These are phyloP conservation scores for Arthrinium phaeospermum DNA, from an alignment of 2,329 filamentous ascomycete species.

Conservation along the genomic window DNA sequence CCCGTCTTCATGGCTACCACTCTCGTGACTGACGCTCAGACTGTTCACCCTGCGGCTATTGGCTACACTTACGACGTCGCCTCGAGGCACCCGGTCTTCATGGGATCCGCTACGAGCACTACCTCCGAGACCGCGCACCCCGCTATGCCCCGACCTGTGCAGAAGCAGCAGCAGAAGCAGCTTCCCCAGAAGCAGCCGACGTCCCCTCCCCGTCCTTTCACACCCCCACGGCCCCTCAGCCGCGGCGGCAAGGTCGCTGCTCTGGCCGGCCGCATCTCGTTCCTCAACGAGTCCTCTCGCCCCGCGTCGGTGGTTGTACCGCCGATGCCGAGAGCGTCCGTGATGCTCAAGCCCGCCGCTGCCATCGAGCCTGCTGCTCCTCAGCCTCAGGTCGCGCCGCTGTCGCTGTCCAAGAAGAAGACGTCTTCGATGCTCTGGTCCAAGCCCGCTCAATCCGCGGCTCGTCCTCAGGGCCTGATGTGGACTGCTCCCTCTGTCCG, in stretches of 20 bases:
- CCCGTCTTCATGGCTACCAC: constrained; percentile 40
- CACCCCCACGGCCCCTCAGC: constrained; percentile 5
- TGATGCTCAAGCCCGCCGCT: constrained; percentile 1
- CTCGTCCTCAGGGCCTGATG: constrained; percentile 11
- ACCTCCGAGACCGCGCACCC: constrained; percentile 32
- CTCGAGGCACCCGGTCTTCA: constrained; percentile 40
- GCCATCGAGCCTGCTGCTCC: neutral
- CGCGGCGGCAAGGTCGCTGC: constrained; percentile 13
- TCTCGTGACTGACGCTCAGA: constrained; percentile 30
- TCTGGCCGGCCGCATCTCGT: constrained; percentile 11
- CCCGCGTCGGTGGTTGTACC: neutral
- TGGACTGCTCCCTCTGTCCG: constrained; percentile 24
- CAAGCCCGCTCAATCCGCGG: constrained; percentile 19
- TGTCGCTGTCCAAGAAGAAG: neutral
- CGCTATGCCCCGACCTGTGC: constrained; percentile 26
- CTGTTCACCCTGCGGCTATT: constrained; percentile 40
- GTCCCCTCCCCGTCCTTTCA: neutral
- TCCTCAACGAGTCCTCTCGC: neutral
- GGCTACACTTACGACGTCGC: constrained; percentile 37
- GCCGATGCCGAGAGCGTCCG: neutral
- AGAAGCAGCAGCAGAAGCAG: neutral
- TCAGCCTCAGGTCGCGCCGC: neutral
- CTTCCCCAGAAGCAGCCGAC: neutral
- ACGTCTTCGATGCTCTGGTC: constrained; percentile 28
- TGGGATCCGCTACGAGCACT: constrained; percentile 34